These are phyloP conservation scores for Heliamphora exappendiculata DNA, from an alignment of 148 eudicot species.

Conservation along the genomic window DNA sequence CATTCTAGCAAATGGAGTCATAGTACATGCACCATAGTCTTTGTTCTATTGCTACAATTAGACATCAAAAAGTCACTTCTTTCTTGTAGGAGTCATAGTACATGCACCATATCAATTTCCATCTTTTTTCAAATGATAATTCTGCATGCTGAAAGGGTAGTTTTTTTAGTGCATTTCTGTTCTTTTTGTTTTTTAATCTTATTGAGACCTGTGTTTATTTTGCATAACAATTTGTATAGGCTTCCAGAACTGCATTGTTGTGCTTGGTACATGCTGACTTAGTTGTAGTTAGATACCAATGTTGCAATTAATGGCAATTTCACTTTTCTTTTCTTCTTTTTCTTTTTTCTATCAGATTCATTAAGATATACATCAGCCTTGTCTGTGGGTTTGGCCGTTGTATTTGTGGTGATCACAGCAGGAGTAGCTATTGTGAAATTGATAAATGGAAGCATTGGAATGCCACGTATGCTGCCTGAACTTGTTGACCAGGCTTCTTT, in stretches of 20 bases:
- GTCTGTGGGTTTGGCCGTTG: conserved; percentile 76
- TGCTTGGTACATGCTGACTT: not conserved
- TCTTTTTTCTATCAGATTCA: conserved; percentile 48
- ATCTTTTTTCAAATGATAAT: not conserved
- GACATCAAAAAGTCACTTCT: not conserved
- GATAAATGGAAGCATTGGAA: conserved; percentile 53
- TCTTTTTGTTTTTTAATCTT: not conserved
- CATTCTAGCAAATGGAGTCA: not conserved
- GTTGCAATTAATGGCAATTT: not conserved
- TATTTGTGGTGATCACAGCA: conserved; percentile 69
- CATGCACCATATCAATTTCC: not conserved
- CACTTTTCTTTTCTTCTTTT: not conserved
- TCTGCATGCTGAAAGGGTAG: not conserved
- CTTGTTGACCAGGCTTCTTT: conserved; percentile 65
- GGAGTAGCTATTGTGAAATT: conserved; percentile 57
- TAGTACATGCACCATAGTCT: not conserved
- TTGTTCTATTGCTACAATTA: not conserved
- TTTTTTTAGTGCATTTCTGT: not conserved
- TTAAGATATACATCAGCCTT: conserved; percentile 80
- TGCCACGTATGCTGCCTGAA: conserved; percentile 64
- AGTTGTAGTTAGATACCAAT: not conserved
- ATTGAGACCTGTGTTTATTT: not conserved
- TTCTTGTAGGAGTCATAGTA: not conserved
- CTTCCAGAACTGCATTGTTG: not conserved
- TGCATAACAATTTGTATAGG: not conserved